Evolutionary conservation across 176 grass and related monocot species (phyloP).

Genomic region (Puya raimondii): DNA sequence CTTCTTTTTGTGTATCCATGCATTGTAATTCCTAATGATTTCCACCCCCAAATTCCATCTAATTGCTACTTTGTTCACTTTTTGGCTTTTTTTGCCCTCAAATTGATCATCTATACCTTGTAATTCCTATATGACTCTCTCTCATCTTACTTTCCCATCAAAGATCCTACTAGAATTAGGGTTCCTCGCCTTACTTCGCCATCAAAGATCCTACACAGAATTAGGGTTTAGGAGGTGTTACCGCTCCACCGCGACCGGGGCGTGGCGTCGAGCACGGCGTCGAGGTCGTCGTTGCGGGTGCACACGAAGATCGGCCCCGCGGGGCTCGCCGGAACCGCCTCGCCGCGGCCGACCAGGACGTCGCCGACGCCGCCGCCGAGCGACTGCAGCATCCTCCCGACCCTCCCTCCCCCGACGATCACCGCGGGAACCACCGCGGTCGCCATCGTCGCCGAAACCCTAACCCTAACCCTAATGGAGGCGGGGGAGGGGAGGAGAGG

Average conservation of each 20-base stretch:
- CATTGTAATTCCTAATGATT: neutral
- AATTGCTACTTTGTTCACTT: too few species aligned
- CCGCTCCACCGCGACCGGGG: constrained; percentile 70
- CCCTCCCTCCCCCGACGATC: constrained; percentile 72
- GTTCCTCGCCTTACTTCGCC: too few species aligned
- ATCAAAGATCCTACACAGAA: neutral
- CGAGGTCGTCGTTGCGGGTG: constrained; percentile 94
- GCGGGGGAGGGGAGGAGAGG: constrained; percentile 2
- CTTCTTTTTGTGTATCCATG: too few species aligned
- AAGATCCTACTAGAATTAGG: too few species aligned
- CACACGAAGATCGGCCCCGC: constrained; percentile 69
- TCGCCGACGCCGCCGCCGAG: constrained; percentile 45
- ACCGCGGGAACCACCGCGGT: constrained; percentile 51
- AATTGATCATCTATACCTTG: too few species aligned
- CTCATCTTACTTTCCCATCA: too few species aligned
- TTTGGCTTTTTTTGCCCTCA: too few species aligned
- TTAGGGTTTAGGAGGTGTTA: constrained; percentile 20
- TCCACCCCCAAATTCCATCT: too few species aligned
- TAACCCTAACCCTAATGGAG: constrained; percentile 12
- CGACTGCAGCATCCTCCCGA: constrained; percentile 49
- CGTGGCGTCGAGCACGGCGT: constrained; percentile 70
- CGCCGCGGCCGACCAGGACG: constrained; percentile 53
- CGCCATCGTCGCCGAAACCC: constrained; percentile 19
- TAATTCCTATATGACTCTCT: too few species aligned
- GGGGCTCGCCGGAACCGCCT: constrained; percentile 41